phyloP scores from a whole-genome alignment of 768 basidiomycete species.

The Tephrocybe rancida region DNA sequence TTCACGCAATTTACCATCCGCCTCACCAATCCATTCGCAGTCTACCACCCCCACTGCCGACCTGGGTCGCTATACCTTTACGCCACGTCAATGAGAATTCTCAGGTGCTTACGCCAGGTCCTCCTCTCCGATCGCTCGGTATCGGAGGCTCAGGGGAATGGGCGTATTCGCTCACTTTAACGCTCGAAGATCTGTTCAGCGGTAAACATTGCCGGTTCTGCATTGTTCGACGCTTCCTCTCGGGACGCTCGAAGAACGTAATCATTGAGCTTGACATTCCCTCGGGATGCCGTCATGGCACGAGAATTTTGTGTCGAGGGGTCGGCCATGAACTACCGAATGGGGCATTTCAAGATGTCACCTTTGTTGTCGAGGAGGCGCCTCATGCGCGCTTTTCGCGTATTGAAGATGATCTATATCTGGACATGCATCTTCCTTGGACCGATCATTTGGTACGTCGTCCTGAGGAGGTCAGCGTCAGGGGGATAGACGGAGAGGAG shows the following conservation, averaged over 20 bases:
- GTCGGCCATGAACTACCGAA: constrained; percentile 67
- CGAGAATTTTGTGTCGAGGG: constrained; percentile 60
- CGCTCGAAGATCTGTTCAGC: constrained; percentile 62
- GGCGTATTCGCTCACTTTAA: constrained; percentile 64
- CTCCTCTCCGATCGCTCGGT: constrained; percentile 43
- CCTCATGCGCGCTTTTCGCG: constrained; percentile 60
- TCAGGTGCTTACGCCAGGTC: constrained; percentile 16
- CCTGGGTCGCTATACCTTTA: constrained; percentile 2
- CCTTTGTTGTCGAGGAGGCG: constrained; percentile 64
- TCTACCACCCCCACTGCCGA: not conserved
- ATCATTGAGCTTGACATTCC: constrained; percentile 63
- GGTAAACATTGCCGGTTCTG: constrained; percentile 60
- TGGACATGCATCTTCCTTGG: constrained; percentile 61
- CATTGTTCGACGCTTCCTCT: constrained; percentile 57
- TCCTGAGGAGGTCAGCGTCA: constrained; percentile 52
- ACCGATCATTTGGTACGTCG: constrained; percentile 47
- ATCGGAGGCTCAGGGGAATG: constrained; percentile 56
- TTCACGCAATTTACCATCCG: not conserved
- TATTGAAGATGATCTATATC: constrained; percentile 55
- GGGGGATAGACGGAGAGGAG: constrained; percentile 60
- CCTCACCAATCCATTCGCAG: no score
- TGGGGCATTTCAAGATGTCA: constrained; percentile 62
- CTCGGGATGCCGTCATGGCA: constrained; percentile 62
- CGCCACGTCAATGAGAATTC: constrained; percentile 4
- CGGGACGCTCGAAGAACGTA: constrained; percentile 51